Evolutionary conservation across 139 green algal genomes (phyloP), one percentile per base, ranked within the genome.

Genomic region (Chlorella sp.): DNA sequence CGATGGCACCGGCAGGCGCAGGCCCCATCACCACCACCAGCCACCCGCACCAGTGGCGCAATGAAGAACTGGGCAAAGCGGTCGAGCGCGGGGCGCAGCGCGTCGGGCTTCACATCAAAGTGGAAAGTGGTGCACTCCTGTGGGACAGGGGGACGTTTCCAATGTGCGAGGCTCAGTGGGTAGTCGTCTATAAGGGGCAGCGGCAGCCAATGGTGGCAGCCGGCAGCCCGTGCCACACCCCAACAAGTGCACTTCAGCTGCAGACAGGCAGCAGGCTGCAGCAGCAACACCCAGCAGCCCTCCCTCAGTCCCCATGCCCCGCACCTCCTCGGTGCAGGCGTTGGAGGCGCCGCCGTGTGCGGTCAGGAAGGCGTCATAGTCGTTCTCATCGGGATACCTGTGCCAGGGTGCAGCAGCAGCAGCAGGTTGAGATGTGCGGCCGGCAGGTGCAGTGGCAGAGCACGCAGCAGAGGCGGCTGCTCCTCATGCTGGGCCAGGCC

Each of bases 21-120:
- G 11, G 11, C 44, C 7, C 11, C 44, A 7, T 17, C 44, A 11
- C 44, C 44, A 55, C 7, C 44, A 55, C 7, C 51, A 23, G 51
- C 51, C 15, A 21, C 51, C 9, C 51, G 12, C 51, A 60, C 94
- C 63, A 99, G 92, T 3, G 98, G 98, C 1, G 89, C 72, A 30
- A 97, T 89, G 88, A 99, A 99, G 87, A 99, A 99, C 84, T 96
- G 91, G 23, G 97, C 92, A 84, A 99, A 99, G 75, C 97, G 91
- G 64, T 99, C 94, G 60, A 99, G 91, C 0, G 94, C 96, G 4
- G 90, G 93, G 21, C 89, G 41, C 85, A 99, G 91, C 44, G 86
- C 65, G 3, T 87, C 85, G 13, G 95, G 93, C 21, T 94, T 81
- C 32, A 98, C 90, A 38, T 73, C 78, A 83, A 96, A 98, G 74